Percentiles rank a stretch among this genome's conserved stretches.
Evolutionary conservation across 805 yeast genomes (phyloP).

Genomic region (baker's yeast (Saccharomyces cerevisiae)): DNA sequence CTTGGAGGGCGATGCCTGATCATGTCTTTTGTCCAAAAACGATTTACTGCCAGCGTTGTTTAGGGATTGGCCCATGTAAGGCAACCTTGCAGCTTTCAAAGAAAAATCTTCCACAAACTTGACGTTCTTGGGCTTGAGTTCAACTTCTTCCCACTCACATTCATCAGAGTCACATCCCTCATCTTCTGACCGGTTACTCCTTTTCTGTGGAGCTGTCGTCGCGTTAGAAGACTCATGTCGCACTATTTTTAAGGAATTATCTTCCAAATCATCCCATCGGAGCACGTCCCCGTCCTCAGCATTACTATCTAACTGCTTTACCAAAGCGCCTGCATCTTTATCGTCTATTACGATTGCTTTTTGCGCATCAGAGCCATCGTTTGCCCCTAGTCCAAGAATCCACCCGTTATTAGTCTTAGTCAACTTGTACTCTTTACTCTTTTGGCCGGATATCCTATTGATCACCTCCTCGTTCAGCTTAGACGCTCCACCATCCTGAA

Average conservation of each 20-base stretch:
- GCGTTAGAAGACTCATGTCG: neutral
- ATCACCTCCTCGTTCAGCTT: slow-evolving; percentile 23
- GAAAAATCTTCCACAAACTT: slow-evolving; percentile 32
- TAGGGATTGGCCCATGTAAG: slow-evolving; percentile 19
- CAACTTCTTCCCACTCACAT: slow-evolving; percentile 68
- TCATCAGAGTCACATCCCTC: slow-evolving; percentile 33
- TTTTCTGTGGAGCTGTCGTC: slow-evolving; percentile 7
- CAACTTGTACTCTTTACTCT: slow-evolving; percentile 64
- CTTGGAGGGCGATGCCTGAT: slow-evolving; percentile 17
- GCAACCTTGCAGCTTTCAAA: slow-evolving; percentile 35
- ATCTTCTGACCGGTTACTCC: slow-evolving; percentile 18
- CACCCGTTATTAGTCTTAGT: slow-evolving; percentile 76
- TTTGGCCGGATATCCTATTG: slow-evolving; percentile 72
- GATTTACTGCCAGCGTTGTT: slow-evolving; percentile 19
- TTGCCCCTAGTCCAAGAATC: slow-evolving; percentile 55
- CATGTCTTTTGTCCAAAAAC: slow-evolving; percentile 25
- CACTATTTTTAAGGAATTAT: neutral
- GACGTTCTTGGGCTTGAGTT: slow-evolving; percentile 25
- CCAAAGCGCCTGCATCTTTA: slow-evolving; percentile 4
- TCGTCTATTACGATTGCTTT: slow-evolving; percentile 48
- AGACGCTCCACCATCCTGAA: slow-evolving; percentile 46
- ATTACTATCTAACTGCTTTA: neutral
- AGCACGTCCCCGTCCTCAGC: neutral
- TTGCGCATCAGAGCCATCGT: slow-evolving; percentile 33
- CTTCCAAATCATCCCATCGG: neutral